A percentile compares a stretch with the other conserved stretches of the same genome.
These are phyloP conservation scores for Rhodotorula sp. DNA, from an alignment of 1,284 basidiomycete species.

Conservation along the genomic window DNA sequence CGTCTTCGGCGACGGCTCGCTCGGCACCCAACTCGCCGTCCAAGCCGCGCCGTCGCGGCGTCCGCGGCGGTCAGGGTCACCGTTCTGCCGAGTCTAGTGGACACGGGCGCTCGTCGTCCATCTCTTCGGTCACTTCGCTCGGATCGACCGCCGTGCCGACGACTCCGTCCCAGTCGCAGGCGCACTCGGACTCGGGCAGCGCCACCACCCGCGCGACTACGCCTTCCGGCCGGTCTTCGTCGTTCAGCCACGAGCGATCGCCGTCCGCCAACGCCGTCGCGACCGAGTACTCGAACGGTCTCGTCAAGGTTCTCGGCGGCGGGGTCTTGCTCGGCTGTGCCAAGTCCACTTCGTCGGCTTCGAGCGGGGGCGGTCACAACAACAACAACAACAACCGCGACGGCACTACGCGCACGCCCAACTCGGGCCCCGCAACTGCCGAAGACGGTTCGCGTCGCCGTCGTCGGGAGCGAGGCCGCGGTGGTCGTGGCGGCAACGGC, in stretches of 20 bases:
- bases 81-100: constrained; percentile 7
- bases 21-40: constrained; percentile 33
- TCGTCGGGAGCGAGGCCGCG: constrained; percentile 21
- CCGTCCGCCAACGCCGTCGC: constrained; percentile 33
- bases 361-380: background rate
- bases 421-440: background rate
- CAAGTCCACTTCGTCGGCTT: constrained; percentile 5
- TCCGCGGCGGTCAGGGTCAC: constrained; percentile 35
- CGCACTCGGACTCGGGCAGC: background rate
- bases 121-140: constrained; percentile 34
- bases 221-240: constrained; percentile 11
- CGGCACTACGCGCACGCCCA: background rate
- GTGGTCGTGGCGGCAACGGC: constrained; percentile 4
- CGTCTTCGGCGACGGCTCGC: constrained; percentile 11
- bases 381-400: background rate
- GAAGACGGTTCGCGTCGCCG: constrained; percentile 18
- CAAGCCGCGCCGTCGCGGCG: constrained; percentile 40
- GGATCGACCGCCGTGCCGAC: constrained; percentile 24
- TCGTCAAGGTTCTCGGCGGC: constrained; percentile 48
- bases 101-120: constrained; percentile 25
- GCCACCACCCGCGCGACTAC: constrained; percentile 4
- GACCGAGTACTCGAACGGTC: constrained; percentile 47
- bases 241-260: constrained; percentile 16
- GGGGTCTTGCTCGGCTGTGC: constrained; percentile 46
- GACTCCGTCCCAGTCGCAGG: constrained; percentile 15